phyloP scores from a whole-genome alignment of 2,329 filamentous ascomycete species.

The Aspergillus flavus region DNA sequence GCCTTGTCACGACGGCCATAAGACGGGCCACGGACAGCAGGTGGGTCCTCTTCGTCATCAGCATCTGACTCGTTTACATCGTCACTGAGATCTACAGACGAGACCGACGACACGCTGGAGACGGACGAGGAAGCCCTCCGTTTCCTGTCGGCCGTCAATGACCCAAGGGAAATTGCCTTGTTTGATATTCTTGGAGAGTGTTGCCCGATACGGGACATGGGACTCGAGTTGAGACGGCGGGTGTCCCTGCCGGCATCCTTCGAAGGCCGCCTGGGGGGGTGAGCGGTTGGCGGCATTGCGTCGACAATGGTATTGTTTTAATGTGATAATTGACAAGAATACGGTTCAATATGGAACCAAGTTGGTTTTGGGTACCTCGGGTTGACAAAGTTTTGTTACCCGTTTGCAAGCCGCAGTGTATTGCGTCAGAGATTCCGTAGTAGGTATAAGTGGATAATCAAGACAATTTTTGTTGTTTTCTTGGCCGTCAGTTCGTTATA shows the following conservation, averaged over 20 bases:
- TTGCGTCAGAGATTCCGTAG: conserved; percentile 25
- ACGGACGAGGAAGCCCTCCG: conserved; percentile 39
- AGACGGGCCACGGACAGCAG: conserved; percentile 46
- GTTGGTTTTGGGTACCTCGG: conserved; percentile 2
- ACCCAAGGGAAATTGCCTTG: conserved; percentile 26
- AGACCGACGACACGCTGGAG: conserved; percentile 42
- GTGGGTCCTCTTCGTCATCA: conserved; percentile 48
- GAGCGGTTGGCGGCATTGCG: conserved; percentile 30
- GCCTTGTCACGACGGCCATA: conserved; percentile 38
- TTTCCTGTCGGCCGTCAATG: conserved; percentile 32
- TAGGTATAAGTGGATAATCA: conserved; percentile 6
- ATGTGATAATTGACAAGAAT: not conserved
- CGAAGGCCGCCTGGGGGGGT: conserved; percentile 31
- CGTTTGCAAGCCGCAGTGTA: conserved; percentile 16
- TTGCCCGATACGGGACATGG: conserved; percentile 25
- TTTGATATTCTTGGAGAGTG: conserved; percentile 29
- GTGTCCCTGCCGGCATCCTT: conserved; percentile 30
- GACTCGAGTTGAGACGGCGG: conserved; percentile 25
- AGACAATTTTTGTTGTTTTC: conserved; percentile 10
- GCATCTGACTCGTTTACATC: conserved; percentile 42
- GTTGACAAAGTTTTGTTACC: conserved; percentile 24
- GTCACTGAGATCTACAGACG: conserved; percentile 39
- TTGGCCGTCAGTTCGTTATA: conserved; percentile 20
- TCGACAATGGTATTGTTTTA: conserved; percentile 16
- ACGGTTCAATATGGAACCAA: not conserved